Evolutionary conservation across 495 filamentous ascomycete genomes (phyloP), one percentile per base, ranked within the genome.

Genomic region (Aspergillus mulundensis): DNA sequence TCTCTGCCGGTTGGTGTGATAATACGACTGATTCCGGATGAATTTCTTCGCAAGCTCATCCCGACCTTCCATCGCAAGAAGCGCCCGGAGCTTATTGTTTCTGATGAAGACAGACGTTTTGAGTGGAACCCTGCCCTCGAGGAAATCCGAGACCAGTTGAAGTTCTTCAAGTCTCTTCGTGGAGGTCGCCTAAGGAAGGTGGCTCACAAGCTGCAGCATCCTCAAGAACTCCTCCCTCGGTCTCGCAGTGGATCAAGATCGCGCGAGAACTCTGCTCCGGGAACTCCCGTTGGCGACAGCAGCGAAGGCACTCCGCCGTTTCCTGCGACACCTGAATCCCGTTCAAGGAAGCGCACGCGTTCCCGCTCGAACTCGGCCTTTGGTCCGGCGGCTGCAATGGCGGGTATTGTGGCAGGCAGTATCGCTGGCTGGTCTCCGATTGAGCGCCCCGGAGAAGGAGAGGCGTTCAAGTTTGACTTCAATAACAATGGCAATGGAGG

Each of bases 341-440:
- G 87, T 21, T 84, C 80, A 25, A 82, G 88, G 24, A 80, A 79
- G 50, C 86, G 83, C 59, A 84, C 80, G 30, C 83, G 91, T 54
- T 96, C 91, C 32, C 84, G 91, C 18, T 95, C 90, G 5, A 95
- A 91, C 70, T 95, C 90, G 0, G 84, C 87, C 2, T 81, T 95
- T 45, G 90, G 89, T 10, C 89, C 89, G 2, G 88, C 90, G 5
- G 85, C 89, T 28, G 90, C 91, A 32, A 78, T 80, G 89, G 87
- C 91, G 21, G 91, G 91, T 58, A 84, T 96, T 46, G 85, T 96
- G 54, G 91, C 91, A 34, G 90, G 89, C 49, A 87, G 87, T 70
- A 85, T 96, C 46, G 90, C 83, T 32, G 90, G 89, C 40, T 95
- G 89, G 90, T 95, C 90, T 46, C 91, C 91, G 0, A 88, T 94